Percentiles rank a stretch among this genome's conserved stretches.
Evolutionary conservation across 2,329 filamentous ascomycete species (phyloP).

Genomic region (Arthrocladium fulminans): DNA sequence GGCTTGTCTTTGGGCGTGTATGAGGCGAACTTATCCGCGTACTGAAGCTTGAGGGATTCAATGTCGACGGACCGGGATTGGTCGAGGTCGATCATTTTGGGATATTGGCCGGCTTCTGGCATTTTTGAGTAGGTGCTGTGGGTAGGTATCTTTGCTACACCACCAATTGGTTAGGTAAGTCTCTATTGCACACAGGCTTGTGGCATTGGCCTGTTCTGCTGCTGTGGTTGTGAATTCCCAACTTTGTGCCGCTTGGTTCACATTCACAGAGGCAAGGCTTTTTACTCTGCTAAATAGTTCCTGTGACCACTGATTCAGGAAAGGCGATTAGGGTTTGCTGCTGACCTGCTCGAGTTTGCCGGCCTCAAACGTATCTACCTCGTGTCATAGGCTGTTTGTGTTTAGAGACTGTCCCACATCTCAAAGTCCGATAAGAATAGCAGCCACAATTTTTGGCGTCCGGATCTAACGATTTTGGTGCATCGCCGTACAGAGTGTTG

Average conservation of each 20-base stretch:
- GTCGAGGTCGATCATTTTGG: conserved; percentile 9
- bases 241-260: not conserved
- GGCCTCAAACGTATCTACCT: not conserved
- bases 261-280: not conserved
- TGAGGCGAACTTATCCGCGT: conserved; percentile 8
- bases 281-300: not conserved
- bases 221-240: too few species aligned
- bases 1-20: conserved; percentile 2
- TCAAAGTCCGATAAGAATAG: not conserved
- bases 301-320: not conserved
- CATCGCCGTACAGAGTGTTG: not conserved
- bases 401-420: not conserved
- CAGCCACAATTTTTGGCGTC: not conserved
- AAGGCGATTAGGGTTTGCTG: not conserved
- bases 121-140: not conserved
- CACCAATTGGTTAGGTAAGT: too few species aligned
- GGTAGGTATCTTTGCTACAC: not conserved
- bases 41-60: conserved; percentile 4
- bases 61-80: conserved; percentile 3
- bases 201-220: too few species aligned
- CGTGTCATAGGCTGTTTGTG: not conserved
- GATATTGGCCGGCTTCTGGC: conserved; percentile 7
- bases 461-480: not conserved
- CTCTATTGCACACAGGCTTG: too few species aligned
- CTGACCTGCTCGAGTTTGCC: not conserved